Evolutionary conservation across 106 monocot species (phyloP).

Genomic region (Dendrobium huoshanense): DNA sequence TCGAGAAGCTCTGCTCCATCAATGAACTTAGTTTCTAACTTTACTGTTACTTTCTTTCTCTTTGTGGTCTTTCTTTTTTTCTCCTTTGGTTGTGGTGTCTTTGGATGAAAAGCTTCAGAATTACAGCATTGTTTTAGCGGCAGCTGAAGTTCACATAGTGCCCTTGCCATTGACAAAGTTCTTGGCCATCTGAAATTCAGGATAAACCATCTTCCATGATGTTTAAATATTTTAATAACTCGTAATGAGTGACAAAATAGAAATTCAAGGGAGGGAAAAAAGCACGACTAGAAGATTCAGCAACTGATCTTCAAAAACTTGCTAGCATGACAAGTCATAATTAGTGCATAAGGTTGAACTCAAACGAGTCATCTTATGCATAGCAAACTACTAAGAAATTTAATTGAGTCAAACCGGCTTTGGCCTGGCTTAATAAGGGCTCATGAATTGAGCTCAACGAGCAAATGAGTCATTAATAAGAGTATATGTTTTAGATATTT

Average conservation of each 20-base stretch:
- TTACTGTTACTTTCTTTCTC: conserved; percentile 17
- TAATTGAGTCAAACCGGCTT: no score
- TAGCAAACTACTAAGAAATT: no score
- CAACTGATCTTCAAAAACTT: background rate
- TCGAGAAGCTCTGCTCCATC: conserved; percentile 9
- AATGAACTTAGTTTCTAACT: conserved; percentile 25
- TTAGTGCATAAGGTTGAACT: background rate
- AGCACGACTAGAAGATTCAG: background rate
- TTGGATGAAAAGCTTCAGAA: conserved; percentile 37
- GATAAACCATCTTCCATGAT: background rate
- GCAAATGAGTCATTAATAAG: no score
- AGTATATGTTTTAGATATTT: no score
- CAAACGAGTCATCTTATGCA: no score
- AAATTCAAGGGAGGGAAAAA: background rate
- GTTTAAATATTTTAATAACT: background rate
- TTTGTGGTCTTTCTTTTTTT: conserved; percentile 25
- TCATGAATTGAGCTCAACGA: no score
- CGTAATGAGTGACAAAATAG: background rate
- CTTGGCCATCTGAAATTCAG: conserved; percentile 52
- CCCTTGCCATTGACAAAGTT: conserved; percentile 71
- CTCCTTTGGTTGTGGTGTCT: conserved; percentile 55
- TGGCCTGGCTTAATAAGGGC: no score
- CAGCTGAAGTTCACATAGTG: conserved; percentile 56
- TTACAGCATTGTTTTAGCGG: background rate
- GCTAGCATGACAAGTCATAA: background rate